phyloP scores from a whole-genome alignment of 495 filamentous ascomycete genomes.

The Thozetella sp. region DNA sequence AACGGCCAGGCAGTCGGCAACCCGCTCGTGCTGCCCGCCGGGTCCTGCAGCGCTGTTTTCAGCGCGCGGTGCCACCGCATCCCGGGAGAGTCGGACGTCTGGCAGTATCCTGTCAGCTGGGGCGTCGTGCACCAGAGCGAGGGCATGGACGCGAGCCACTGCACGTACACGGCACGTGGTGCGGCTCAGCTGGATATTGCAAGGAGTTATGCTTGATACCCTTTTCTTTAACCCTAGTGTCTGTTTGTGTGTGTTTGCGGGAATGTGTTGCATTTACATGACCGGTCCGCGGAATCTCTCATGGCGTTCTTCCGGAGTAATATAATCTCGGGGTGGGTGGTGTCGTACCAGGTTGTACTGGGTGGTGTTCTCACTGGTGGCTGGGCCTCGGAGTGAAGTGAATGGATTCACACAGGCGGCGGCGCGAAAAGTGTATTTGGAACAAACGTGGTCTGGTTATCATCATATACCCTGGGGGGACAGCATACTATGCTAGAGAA shows the following conservation, averaged over 20 bases:
- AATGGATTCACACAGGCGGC: not conserved
- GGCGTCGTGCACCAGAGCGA: constrained; percentile 37
- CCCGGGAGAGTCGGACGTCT: constrained; percentile 17
- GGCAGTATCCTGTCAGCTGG: constrained; percentile 32
- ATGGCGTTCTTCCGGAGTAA: not conserved
- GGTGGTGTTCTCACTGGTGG: not conserved
- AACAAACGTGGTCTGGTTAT: too few species aligned
- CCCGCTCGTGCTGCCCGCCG: constrained; percentile 37
- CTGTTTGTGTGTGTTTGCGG: not conserved
- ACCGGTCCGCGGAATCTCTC: not conserved
- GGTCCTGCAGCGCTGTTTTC: constrained; percentile 41
- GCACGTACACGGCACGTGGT: constrained; percentile 31
- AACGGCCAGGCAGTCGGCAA: constrained; percentile 34
- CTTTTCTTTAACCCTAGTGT: not conserved
- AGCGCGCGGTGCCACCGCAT: constrained; percentile 37
- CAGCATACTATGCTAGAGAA: too few species aligned
- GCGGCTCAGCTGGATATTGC: constrained; percentile 27
- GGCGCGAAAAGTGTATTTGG: too few species aligned
- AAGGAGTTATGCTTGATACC: constrained; percentile 37
- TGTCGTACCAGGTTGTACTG: not conserved
- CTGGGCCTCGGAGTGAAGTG: not conserved
- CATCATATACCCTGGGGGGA: too few species aligned
- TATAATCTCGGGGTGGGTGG: not conserved
- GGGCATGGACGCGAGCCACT: constrained; percentile 31
- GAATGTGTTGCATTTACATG: constrained; percentile 4